Evolutionary conservation across 345 rosid genomes (phyloP).

Genomic region (Viola odorata): DNA sequence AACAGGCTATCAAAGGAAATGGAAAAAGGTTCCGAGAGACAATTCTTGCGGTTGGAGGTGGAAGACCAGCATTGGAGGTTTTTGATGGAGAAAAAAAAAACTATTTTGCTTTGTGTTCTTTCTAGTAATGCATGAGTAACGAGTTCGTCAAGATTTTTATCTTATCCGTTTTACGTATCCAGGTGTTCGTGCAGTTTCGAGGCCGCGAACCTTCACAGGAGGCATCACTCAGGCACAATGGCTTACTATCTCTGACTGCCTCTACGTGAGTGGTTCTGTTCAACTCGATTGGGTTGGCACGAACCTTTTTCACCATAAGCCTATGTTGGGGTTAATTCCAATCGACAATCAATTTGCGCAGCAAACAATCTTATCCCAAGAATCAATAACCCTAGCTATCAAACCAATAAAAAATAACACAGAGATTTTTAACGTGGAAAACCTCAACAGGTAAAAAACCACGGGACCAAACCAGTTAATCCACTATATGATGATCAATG

Average conservation of each 20-base stretch:
- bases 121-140: background rate
- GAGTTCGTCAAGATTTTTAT: no score
- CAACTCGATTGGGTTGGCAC: no score
- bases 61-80: slow-evolving; percentile 77
- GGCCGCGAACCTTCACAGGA: slow-evolving; percentile 93
- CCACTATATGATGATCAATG: no score
- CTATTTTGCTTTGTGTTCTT: background rate
- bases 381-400: no score
- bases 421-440: no score
- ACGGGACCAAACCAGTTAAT: no score
- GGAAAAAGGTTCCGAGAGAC: slow-evolving; percentile 76
- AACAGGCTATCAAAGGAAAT: slow-evolving; percentile 78
- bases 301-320: no score
- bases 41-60: slow-evolving; percentile 89
- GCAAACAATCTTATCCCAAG: no score
- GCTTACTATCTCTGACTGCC: slow-evolving; percentile 35
- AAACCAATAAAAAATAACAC: no score
- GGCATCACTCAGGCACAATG: slow-evolving; percentile 80
- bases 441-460: no score
- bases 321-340: no score
- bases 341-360: no score
- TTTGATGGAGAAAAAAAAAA: slow-evolving; percentile 17
- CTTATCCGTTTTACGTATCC: slow-evolving; percentile 12
- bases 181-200: slow-evolving; percentile 86
- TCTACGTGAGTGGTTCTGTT: slow-evolving; percentile 1